phyloP scores from a whole-genome alignment of 2,329 filamentous ascomycete genomes.

The Calycina herbarum region DNA sequence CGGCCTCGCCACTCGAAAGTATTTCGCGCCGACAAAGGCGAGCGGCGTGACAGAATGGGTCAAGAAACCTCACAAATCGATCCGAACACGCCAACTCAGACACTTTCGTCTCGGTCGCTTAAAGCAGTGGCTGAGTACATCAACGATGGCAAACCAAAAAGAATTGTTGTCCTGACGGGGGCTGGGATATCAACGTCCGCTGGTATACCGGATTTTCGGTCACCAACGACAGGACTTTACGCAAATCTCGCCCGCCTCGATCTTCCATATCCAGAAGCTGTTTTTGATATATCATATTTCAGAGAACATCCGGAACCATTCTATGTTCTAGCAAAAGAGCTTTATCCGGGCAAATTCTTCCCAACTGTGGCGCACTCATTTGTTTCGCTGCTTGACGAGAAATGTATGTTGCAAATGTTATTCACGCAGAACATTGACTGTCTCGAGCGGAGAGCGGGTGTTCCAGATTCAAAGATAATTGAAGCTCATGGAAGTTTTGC shows the following conservation, averaged over 20 bases:
- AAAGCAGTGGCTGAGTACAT: constrained; percentile 80
- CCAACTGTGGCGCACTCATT: constrained; percentile 92
- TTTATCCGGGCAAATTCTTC: constrained; percentile 86
- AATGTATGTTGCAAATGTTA: constrained; percentile 76
- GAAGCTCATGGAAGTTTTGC: constrained; percentile 97
- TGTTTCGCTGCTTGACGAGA: constrained; percentile 76
- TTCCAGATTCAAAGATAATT: constrained; percentile 77
- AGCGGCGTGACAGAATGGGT: constrained; percentile 65
- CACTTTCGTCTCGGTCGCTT: constrained; percentile 67
- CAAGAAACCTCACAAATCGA: constrained; percentile 77
- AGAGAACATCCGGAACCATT: constrained; percentile 81
- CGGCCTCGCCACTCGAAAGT: constrained; percentile 16
- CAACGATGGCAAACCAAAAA: constrained; percentile 62
- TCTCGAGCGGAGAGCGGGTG: constrained; percentile 82
- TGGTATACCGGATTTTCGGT: constrained; percentile 89
- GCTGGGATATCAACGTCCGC: constrained; percentile 82
- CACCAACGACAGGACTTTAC: constrained; percentile 90
- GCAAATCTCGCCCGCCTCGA: constrained; percentile 85
- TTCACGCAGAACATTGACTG: constrained; percentile 99
- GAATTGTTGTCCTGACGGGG: constrained; percentile 86
- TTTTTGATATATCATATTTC: constrained; percentile 94
- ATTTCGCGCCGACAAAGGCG: constrained; percentile 11
- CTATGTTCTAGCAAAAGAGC: constrained; percentile 86
- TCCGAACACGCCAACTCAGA: constrained; percentile 59
- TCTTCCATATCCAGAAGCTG: constrained; percentile 84